A percentile compares a stretch with the other conserved stretches of the same genome.
phyloP scores from a whole-genome alignment of 768 basidiomycete species.

The Boletus rex-veris region DNA sequence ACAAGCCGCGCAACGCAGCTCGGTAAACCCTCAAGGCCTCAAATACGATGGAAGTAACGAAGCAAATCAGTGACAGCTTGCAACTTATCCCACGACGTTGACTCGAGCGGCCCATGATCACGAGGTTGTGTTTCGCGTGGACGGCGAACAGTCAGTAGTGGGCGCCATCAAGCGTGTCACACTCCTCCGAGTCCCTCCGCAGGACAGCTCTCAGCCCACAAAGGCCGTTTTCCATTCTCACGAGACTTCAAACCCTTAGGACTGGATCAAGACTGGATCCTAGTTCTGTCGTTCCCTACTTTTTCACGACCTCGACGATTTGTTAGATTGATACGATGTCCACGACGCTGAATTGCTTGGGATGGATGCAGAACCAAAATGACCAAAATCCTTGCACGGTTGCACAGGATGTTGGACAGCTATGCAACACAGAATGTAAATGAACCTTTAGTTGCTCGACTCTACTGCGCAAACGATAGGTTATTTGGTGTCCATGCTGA shows the following conservation, averaged over 20 bases:
- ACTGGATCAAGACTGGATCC: background rate
- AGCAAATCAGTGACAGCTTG: too few species aligned
- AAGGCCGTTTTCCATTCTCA: background rate
- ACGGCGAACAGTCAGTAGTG: background rate
- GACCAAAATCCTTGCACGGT: slow-evolving; percentile 13
- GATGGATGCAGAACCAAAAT: slow-evolving; percentile 9
- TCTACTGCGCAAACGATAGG: background rate
- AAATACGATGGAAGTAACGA: too few species aligned
- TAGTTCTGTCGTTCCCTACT: background rate
- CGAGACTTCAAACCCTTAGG: background rate
- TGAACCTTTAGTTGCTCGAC: background rate
- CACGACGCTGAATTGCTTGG: slow-evolving; percentile 8
- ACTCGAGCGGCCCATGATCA: background rate
- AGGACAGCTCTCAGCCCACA: background rate
- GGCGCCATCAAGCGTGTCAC: slow-evolving; percentile 3
- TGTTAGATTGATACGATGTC: slow-evolving; percentile 1
- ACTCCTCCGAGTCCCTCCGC: slow-evolving; percentile 1
- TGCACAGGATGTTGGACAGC: slow-evolving; percentile 17
- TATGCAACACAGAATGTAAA: slow-evolving; percentile 20
- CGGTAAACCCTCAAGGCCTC: too few species aligned
- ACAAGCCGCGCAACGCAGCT: too few species aligned
- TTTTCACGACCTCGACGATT: background rate
- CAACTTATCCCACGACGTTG: too few species aligned
- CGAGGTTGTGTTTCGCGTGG: background rate
- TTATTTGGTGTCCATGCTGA: background rate